These are phyloP conservation scores for Didymella exigua DNA, from an alignment of 2,329 filamentous ascomycete genomes.

Conservation along the genomic window DNA sequence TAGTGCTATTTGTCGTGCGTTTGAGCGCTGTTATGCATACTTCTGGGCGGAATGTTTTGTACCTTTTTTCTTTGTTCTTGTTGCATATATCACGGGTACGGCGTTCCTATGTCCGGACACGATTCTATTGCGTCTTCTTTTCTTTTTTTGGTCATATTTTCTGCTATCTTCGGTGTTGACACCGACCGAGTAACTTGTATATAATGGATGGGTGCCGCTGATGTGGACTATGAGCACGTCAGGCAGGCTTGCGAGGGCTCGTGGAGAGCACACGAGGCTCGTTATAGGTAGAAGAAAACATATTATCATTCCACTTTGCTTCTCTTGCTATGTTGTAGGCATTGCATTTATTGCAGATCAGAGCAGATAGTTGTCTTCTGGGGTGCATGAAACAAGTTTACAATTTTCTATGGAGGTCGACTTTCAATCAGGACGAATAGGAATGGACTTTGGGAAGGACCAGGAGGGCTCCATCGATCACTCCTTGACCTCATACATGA, in stretches of 20 bases:
- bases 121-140: not conserved
- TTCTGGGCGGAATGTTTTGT: not conserved
- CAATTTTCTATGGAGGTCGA: not conserved
- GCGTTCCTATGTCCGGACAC: conserved; percentile 3
- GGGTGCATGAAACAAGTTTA: not conserved
- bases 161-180: not conserved
- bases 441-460: not conserved
- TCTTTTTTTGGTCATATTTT: not conserved
- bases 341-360: not conserved
- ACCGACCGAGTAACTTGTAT: conserved; percentile 11
- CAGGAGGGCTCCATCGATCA: not conserved
- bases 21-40: conserved; percentile 20
- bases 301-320: not conserved
- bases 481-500: conserved; percentile 17
- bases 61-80: not conserved
- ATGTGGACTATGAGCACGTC: not conserved
- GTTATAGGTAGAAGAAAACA: conserved; percentile 7
- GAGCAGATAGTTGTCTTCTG: not conserved
- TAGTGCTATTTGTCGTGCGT: conserved; percentile 15
- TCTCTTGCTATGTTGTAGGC: too few species aligned
- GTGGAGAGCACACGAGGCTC: not conserved
- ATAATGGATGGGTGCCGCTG: conserved; percentile 10
- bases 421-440: not conserved
- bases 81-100: conserved; percentile 12
- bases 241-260: conserved; percentile 6